Conservation (phyloP, 2,329 filamentous ascomycete species). For the Helotiales sp. region DNA sequence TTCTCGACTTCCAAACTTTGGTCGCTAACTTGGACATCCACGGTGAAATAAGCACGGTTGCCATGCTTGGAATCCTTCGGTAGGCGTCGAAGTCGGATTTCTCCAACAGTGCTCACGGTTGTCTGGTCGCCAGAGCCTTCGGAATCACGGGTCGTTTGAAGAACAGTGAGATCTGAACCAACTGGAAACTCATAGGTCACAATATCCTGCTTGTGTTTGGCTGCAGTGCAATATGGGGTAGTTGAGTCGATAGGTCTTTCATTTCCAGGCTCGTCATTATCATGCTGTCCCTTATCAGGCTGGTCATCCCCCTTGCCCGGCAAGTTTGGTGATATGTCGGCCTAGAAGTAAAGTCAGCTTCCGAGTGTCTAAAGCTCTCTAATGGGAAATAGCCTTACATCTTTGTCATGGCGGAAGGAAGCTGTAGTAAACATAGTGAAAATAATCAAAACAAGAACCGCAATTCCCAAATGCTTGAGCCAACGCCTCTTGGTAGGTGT, state of each 20-base stretch:
- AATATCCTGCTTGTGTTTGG: conserved; percentile 26
- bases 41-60: conserved; percentile 33
- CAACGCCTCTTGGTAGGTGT: conserved; percentile 2
- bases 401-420: conserved; percentile 14
- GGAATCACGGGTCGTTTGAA: conserved; percentile 32
- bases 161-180: conserved; percentile 30
- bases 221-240: conserved; percentile 34
- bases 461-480: conserved; percentile 28
- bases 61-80: conserved; percentile 30
- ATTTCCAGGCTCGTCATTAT: neutral
- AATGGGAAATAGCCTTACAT: conserved; percentile 20
- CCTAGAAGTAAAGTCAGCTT: neutral
- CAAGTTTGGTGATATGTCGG: neutral
- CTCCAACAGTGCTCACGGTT: conserved; percentile 34
- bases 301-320: neutral
- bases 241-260: conserved; percentile 26
- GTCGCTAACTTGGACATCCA: conserved; percentile 37
- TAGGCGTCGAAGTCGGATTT: conserved; percentile 35
- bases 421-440: conserved; percentile 18
- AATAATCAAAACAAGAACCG: conserved; percentile 30
- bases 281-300: neutral
- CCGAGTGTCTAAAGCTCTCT: neutral
- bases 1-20: conserved; percentile 27
- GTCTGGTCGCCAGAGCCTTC: conserved; percentile 11
- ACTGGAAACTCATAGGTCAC: conserved; percentile 32